Base-by-base conservation (phyloP, 441 rosid species). In the Corymbia citriodora region DNA sequence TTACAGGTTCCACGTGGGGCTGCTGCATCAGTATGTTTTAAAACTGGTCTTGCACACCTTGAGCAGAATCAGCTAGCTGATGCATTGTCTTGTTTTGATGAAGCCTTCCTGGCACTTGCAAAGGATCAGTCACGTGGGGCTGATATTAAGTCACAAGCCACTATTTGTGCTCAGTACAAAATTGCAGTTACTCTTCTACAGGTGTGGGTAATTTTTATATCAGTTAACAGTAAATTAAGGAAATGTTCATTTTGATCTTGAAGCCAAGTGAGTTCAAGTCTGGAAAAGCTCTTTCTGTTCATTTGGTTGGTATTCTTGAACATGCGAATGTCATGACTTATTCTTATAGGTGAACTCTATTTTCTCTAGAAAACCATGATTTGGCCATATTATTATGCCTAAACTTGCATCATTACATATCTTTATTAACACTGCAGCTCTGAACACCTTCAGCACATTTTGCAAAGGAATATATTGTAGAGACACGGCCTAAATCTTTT, bases 21-120 rank as follows among this genome's bases (percentile, higher is more conserved):
- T 65, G 95, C 97, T 91, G 98, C 99, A 93, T 88, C 99, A 10
- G 89, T 95, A 74, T 98, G 99, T 94, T 98, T 98, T 95, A 98
- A 97, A 95, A 95, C 92, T 90, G 99, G 99, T 88, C 98, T 98
- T 91, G 97, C 97, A 88, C 99, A 97, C 93, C 99, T 98, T 91
- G 99, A 97, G 93, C 99, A 94, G 94, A 98, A 98, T 93, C 99
- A 98, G 92, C 99, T 98, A 88, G 94, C 99, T 27, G 99, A 98
- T 95, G 99, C 99, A 79, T 93, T 98, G 89, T 97, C 99, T 83
- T 97, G 99, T 94, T 98, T 97, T 70, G 98, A 98, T 89, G 99
- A 98, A 95, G 99, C 99, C 91, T 98, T 98, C 95, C 94, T 98
- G 85, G 99, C 99, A 87, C 95, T 97, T 57, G 99, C 99, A 45